phyloP scores from a whole-genome alignment of 23 red algal genomes.

The Gracilaria gracilis region DNA sequence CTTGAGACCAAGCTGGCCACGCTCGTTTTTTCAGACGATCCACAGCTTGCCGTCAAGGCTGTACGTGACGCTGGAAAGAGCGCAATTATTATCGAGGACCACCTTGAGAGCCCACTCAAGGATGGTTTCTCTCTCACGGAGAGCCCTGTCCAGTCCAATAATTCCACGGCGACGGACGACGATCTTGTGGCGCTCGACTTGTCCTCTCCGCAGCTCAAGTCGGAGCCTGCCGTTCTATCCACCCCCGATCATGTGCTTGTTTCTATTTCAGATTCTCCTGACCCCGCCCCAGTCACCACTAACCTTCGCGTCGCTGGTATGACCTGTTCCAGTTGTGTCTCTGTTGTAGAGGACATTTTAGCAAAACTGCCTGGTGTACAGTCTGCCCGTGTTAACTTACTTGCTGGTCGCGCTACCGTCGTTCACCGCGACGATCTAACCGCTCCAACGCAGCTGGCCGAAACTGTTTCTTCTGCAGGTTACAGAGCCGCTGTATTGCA shows the following conservation, averaged over 20 bases:
- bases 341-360: conserved; percentile 65
- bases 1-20: conserved; percentile 55
- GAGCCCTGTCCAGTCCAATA: neutral
- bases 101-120: neutral
- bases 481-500: conserved; percentile 55
- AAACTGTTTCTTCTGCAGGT: conserved; percentile 45
- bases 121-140: neutral
- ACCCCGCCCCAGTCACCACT: conserved; percentile 1
- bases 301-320: conserved; percentile 66
- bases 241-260: neutral
- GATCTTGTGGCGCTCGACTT: conserved; percentile 19
- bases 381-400: conserved; percentile 69
- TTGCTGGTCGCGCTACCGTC: conserved; percentile 73
- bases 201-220: neutral
- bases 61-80: conserved; percentile 51
- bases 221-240: neutral
- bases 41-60: conserved; percentile 25
- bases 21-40: conserved; percentile 29
- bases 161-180: neutral
- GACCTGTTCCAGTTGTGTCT: conserved; percentile 86
- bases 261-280: neutral
- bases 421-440: conserved; percentile 18
- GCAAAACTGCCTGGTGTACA: conserved; percentile 29
- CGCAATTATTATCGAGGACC: conserved; percentile 21
- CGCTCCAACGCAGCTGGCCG: conserved; percentile 1